Conservation (phyloP, 192 early-diverging fungal genomes). For the Radiomyces spectabilis region DNA sequence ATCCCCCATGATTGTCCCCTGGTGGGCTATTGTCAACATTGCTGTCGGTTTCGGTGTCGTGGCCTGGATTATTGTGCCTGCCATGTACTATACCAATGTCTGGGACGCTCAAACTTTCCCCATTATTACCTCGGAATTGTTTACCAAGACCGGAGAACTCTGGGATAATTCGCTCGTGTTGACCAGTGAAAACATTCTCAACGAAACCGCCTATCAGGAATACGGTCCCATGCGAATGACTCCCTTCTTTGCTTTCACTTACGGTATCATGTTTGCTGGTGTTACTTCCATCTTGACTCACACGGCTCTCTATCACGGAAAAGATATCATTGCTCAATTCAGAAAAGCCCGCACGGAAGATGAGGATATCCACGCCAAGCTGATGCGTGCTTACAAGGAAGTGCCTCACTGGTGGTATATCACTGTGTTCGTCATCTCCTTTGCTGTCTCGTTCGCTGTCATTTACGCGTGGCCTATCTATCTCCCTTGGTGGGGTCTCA, state of each 20-base stretch:
- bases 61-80: constrained; percentile 44
- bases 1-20: constrained; percentile 20
- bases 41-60: constrained; percentile 40
- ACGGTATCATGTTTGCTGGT: constrained; percentile 47
- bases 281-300: constrained; percentile 50
- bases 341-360: constrained; percentile 27
- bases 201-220: constrained; percentile 32
- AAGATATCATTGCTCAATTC: constrained; percentile 40
- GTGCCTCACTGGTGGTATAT: constrained; percentile 60
- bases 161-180: constrained; percentile 30
- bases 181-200: constrained; percentile 25
- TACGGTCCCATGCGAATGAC: constrained; percentile 42
- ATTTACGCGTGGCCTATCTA: constrained; percentile 46
- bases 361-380: constrained; percentile 57
- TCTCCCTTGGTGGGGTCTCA: constrained; percentile 73
- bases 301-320: constrained; percentile 55
- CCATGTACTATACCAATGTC: constrained; percentile 40
- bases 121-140: constrained; percentile 31
- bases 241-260: constrained; percentile 41
- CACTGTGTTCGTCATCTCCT: constrained; percentile 31
- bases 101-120: constrained; percentile 39
- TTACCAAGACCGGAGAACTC: constrained; percentile 18
- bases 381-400: constrained; percentile 70
- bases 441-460: constrained; percentile 38
- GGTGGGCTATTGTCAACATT: constrained; percentile 44